A percentile compares a stretch with the other conserved stretches of the same genome.
phyloP scores from a whole-genome alignment of 805 yeast genomes.

The Zygotorulaspora chibaensis region DNA sequence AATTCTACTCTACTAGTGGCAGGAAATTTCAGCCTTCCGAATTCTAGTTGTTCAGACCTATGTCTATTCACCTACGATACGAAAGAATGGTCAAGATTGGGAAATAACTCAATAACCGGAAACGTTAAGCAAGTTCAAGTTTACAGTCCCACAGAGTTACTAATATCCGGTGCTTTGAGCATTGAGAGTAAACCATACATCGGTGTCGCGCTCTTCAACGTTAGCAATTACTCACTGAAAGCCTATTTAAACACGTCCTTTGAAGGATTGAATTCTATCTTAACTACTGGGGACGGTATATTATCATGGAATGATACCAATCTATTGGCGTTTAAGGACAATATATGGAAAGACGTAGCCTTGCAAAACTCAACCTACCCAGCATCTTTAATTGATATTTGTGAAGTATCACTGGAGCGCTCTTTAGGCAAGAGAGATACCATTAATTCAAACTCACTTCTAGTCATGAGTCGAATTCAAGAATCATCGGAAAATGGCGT shows the following conservation, averaged over 20 bases:
- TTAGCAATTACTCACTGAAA: slow-evolving; percentile 11
- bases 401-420: neutral
- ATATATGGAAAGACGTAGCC: slow-evolving; percentile 10
- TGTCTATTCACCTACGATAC: slow-evolving; percentile 60
- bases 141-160: slow-evolving; percentile 35
- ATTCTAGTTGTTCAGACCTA: slow-evolving; percentile 53
- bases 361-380: neutral
- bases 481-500: slow-evolving; percentile 35
- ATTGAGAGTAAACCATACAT: slow-evolving; percentile 32
- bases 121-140: slow-evolving; percentile 52
- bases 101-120: slow-evolving; percentile 44
- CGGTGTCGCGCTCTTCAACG: slow-evolving; percentile 41
- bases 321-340: slow-evolving; percentile 9
- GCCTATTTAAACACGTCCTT: slow-evolving; percentile 12
- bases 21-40: slow-evolving; percentile 64
- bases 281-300: slow-evolving; percentile 7
- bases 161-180: slow-evolving; percentile 52
- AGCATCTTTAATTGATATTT: neutral
- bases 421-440: slow-evolving; percentile 4
- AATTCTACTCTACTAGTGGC: slow-evolving; percentile 51
- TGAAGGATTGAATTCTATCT: slow-evolving; percentile 18
- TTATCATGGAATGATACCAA: slow-evolving; percentile 22
- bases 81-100: slow-evolving; percentile 48
- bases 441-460: slow-evolving; percentile 1
- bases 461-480: slow-evolving; percentile 40